phyloP scores from a whole-genome alignment of 345 rosid genomes.

The Corchorus capsularis region DNA sequence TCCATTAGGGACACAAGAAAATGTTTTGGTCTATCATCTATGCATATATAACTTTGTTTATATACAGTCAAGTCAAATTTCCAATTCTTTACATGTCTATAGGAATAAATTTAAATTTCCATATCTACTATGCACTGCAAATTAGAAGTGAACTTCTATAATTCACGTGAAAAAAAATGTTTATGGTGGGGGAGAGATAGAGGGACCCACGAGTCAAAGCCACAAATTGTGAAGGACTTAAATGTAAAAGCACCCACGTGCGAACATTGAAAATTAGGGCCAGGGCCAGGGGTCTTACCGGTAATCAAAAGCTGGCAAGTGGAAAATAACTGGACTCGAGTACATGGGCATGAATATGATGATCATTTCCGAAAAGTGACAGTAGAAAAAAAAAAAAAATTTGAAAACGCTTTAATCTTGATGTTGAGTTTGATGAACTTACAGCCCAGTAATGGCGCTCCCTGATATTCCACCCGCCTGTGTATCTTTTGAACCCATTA shows the following conservation, averaged over 20 bases:
- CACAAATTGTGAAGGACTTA: background rate
- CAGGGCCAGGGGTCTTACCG: background rate
- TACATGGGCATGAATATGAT: background rate
- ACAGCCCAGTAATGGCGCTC: constrained; percentile 96
- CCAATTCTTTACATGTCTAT: background rate
- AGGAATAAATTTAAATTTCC: background rate
- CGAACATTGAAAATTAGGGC: background rate
- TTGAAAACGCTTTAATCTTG: background rate
- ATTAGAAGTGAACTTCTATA: background rate
- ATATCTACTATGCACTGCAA: background rate
- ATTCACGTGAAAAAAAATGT: background rate
- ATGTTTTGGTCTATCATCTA: background rate
- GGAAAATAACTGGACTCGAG: constrained; percentile 3
- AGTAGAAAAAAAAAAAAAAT: constrained; percentile 2
- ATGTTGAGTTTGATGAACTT: constrained; percentile 31
- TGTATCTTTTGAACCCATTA: constrained; percentile 64
- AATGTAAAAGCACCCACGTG: background rate
- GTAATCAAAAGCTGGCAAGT: constrained; percentile 13
- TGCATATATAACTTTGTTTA: background rate
- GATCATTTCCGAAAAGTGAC: background rate
- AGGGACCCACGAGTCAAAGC: background rate
- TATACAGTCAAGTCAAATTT: background rate
- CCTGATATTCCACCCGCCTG: constrained; percentile 87
- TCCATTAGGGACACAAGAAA: background rate
- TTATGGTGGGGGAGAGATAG: background rate